Evolutionary conservation across 2,329 filamentous ascomycete species (phyloP), one percentile per base, ranked within the genome.

Genomic region (Emydomyces testavorans): DNA sequence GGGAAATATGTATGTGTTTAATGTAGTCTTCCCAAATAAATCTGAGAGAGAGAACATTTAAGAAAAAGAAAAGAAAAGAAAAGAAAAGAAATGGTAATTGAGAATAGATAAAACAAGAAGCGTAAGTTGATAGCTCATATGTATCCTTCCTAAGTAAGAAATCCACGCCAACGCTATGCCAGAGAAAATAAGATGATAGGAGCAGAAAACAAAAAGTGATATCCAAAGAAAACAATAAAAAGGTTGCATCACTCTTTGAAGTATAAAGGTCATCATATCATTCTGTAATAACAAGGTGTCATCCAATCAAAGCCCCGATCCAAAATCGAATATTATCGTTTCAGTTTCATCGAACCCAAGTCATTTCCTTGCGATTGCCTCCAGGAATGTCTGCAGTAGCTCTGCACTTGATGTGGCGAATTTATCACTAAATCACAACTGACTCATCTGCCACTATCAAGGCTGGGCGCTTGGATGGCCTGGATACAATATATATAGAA

Each of bases 181-280:
- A 38, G 20, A 51, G 35, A 44, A 46, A 21, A n/a, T 43, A 24
- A 35, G 47, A 24, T 7, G 29, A 42, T 20, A 24, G 15, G 45
- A 34, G 16, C 16, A 40, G n/a, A 38, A 40, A 20, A 11, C 21
- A 16, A 48, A 43, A 11, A 28, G 15, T 20, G 29, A 43, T 50
- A 47, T 35, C 36, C 48, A 52, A 10, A 15, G 38, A 42, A 41
- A 43, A 23, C 21, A 29, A 40, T 35, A 41, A 28, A 38, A 43
- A 16, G 6, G 21, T 24, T 60, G 65, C 43, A 58, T 53, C 34
- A 46, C 35, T 26, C 20, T 39, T 31, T 38, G 31, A 31, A 38
- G 26, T 16, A 23, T 20, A 18, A 45, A 37, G 31, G 26, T 44
- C 39, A 45, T 49, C 40, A 45, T 39, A 44, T 45, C 35, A 43